Evolutionary conservation across 1,284 basidiomycete genomes (phyloP).

Genomic region (Trametes polyzona): DNA sequence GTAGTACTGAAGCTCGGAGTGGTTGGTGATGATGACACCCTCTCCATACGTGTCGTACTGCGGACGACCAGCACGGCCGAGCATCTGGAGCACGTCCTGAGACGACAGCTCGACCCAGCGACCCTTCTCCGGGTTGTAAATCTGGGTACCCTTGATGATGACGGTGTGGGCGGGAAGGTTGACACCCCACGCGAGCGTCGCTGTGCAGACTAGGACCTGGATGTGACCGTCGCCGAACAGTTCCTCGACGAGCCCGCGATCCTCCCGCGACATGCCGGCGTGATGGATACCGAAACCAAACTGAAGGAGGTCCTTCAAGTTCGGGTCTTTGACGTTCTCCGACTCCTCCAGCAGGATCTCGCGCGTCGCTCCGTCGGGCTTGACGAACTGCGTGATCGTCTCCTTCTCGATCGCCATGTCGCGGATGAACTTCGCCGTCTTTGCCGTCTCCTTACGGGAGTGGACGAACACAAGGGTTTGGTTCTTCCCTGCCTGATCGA

Average conservation of each 20-base stretch:
- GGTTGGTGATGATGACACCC: conserved; percentile 99
- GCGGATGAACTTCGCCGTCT: conserved; percentile 94
- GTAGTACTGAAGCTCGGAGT: conserved; percentile 97
- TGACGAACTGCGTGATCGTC: conserved; percentile 94
- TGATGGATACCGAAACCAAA: conserved; percentile 99
- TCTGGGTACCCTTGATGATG: conserved; percentile 99
- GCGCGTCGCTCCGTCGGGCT: conserved; percentile 85
- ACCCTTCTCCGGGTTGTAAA: conserved; percentile 99
- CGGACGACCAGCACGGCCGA: conserved; percentile 96
- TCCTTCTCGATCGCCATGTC: conserved; percentile 97
- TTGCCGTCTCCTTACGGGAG: conserved; percentile 97
- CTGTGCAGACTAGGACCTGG: conserved; percentile 96
- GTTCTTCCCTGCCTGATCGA: conserved; percentile 91
- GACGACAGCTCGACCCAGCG: conserved; percentile 96
- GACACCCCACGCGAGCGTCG: conserved; percentile 99
- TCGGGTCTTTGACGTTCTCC: conserved; percentile 82
- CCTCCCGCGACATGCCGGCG: conserved; percentile 97
- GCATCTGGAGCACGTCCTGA: conserved; percentile 98
- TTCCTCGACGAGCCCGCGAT: conserved; percentile 93
- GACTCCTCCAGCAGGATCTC: conserved; percentile 89
- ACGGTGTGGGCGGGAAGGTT: conserved; percentile 98
- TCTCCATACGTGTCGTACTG: conserved; percentile 98
- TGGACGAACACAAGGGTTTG: conserved; percentile 97
- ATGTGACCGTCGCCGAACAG: conserved; percentile 93
- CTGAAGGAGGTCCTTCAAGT: conserved; percentile 89